Conservation (phyloP, 1,284 basidiomycete genomes). For the Ustilago hordei region DNA sequence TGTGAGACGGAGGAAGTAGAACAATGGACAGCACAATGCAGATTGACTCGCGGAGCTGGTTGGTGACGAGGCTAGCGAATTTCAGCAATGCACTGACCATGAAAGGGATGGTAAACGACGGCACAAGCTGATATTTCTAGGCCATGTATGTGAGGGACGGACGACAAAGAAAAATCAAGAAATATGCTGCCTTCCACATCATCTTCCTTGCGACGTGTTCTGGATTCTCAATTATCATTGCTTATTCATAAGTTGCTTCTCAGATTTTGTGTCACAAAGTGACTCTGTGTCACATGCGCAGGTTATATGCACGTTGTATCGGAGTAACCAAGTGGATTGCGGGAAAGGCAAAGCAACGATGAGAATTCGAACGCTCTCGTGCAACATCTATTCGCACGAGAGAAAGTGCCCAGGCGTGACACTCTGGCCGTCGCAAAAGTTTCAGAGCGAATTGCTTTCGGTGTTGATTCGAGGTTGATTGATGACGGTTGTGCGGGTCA, state of each 20-base stretch:
- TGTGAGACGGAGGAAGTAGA: not conserved
- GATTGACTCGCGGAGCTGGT: not conserved
- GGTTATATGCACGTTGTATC: no score
- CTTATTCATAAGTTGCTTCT: no score
- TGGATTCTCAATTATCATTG: no score
- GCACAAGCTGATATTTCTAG: not conserved
- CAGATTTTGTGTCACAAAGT: no score
- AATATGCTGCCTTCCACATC: no score
- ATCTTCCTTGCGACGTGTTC: not conserved
- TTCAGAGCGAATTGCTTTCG: not conserved
- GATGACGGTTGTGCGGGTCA: constrained; percentile 1
- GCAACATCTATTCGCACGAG: no score
- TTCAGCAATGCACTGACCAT: not conserved
- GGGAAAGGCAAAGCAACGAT: no score
- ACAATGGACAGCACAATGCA: not conserved
- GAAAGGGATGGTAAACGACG: not conserved
- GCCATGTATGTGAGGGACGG: not conserved
- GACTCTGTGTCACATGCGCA: no score
- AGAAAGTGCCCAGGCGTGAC: no score
- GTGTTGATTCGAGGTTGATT: not conserved
- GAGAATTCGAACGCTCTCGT: no score
- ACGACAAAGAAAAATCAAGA: not conserved
- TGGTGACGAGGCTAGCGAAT: not conserved
- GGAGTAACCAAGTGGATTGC: no score
- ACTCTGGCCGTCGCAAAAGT: not conserved